Evolutionary conservation across 2,329 filamentous ascomycete genomes (phyloP).

Genomic region (Meredithiella fracta): DNA sequence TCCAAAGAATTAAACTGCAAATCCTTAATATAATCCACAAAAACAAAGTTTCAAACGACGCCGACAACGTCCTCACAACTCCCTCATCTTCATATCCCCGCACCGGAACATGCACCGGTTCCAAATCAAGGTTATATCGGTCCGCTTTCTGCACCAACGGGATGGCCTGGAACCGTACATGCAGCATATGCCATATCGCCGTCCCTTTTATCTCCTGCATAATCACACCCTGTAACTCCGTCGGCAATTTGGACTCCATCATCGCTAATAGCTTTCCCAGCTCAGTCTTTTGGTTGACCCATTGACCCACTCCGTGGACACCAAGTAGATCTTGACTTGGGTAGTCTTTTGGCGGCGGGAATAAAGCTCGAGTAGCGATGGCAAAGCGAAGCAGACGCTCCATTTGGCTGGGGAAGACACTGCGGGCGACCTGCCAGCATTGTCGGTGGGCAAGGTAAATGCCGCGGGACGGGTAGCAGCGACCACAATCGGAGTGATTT

Average conservation of each 20-base stretch:
- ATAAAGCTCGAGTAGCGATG: constrained; percentile 12
- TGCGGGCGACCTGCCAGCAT: constrained; percentile 10
- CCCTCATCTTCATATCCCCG: constrained; percentile 3
- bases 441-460: constrained; percentile 12
- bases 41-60: constrained; percentile 10
- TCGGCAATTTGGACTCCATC: constrained; percentile 4
- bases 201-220: constrained; percentile 5
- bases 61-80: constrained; percentile 3
- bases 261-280: constrained; percentile 7
- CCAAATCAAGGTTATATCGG: constrained; percentile 10
- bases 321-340: constrained; percentile 12
- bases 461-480: constrained; percentile 8
- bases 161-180: constrained; percentile 8
- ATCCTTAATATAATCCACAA: constrained; percentile 13
- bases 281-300: background rate
- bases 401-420: constrained; percentile 6
- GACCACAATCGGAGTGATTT: constrained; percentile 11
- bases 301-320: background rate
- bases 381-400: constrained; percentile 10
- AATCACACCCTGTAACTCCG: constrained; percentile 9
- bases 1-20: background rate
- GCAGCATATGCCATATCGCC: constrained; percentile 11
- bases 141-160: constrained; percentile 10
- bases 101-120: constrained; percentile 4
- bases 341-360: constrained; percentile 7